These are phyloP conservation scores for Dicorynia guianensis DNA, from an alignment of 306 rosid genomes.

Conservation along the genomic window DNA sequence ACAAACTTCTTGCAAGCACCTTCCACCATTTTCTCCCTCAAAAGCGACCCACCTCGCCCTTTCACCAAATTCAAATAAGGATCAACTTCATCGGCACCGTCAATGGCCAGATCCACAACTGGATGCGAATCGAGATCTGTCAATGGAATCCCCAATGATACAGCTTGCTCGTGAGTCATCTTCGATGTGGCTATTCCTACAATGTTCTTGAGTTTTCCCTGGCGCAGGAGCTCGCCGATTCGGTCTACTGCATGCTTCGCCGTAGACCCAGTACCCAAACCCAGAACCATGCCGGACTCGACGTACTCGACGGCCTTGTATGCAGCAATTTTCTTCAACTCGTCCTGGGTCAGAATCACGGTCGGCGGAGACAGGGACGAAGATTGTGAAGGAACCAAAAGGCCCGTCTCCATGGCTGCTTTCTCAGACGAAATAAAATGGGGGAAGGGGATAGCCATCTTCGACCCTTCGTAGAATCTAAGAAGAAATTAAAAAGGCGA, in stretches of 20 bases:
- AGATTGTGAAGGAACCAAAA: conserved; percentile 48
- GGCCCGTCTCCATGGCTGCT: conserved; percentile 53
- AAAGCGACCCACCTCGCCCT: conserved; percentile 72
- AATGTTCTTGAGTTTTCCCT: conserved; percentile 58
- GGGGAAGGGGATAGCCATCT: conserved; percentile 54
- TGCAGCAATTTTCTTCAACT: conserved; percentile 69
- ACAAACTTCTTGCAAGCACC: conserved; percentile 60
- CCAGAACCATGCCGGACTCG: conserved; percentile 74
- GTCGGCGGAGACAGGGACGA: conserved; percentile 33
- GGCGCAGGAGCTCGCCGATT: conserved; percentile 64
- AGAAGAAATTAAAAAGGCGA: not conserved
- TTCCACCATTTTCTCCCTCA: conserved; percentile 71
- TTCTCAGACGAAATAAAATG: conserved; percentile 49
- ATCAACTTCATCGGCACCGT: conserved; percentile 73
- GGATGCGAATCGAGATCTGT: conserved; percentile 67
- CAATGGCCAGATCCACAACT: conserved; percentile 58
- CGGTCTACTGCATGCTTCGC: conserved; percentile 70
- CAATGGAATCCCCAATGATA: conserved; percentile 60
- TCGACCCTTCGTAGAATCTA: not conserved
- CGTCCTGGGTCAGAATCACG: conserved; percentile 60
- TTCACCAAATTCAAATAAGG: conserved; percentile 62
- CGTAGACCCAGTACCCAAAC: conserved; percentile 71
- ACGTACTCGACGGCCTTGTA: conserved; percentile 69
- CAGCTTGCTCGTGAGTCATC: conserved; percentile 64
- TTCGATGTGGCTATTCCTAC: conserved; percentile 68